A percentile compares a stretch with the other conserved stretches of the same genome.
These are phyloP conservation scores for Yarrowia sp. DNA, from an alignment of 805 yeast genomes.

Conservation along the genomic window DNA sequence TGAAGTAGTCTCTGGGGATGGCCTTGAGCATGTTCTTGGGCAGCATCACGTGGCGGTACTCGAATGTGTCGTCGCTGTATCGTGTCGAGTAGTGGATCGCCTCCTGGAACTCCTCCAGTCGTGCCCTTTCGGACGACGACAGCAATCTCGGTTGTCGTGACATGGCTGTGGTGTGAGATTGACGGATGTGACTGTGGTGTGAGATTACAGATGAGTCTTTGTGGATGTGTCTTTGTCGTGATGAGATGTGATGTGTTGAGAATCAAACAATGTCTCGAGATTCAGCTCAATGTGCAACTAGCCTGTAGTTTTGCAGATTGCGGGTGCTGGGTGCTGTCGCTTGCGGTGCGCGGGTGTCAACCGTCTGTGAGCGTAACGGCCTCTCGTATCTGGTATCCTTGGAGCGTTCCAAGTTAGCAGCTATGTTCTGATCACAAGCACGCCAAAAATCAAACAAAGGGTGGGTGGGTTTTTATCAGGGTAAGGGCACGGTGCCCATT, in stretches of 20 bases:
- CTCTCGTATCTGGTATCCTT: slow-evolving; percentile 1
- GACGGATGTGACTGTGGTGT: background rate
- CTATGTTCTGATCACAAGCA: slow-evolving; percentile 33
- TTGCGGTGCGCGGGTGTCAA: no score
- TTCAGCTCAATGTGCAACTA: no score
- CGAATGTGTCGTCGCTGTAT: slow-evolving; percentile 89
- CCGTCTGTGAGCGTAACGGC: no score
- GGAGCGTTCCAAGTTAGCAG: slow-evolving; percentile 26
- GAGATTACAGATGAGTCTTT: no score
- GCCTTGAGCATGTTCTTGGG: slow-evolving; percentile 95
- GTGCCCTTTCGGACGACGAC: slow-evolving; percentile 81
- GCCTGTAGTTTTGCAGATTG: no score
- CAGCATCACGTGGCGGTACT: slow-evolving; percentile 94
- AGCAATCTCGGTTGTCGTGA: slow-evolving; percentile 62
- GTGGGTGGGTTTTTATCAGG: slow-evolving; percentile 32
- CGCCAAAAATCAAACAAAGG: slow-evolving; percentile 29
- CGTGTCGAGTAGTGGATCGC: slow-evolving; percentile 93
- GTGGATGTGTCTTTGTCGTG: background rate
- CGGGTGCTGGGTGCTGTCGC: background rate
- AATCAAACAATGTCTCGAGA: no score
- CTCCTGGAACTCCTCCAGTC: slow-evolving; percentile 89
- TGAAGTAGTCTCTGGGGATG: slow-evolving; percentile 93
- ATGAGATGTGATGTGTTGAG: no score
- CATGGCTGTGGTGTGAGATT: background rate
- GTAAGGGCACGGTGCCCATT: slow-evolving; percentile 1